These are phyloP conservation scores for Nitzschia sp. DNA, from an alignment of 108 stramenopile species.

Conservation along the genomic window DNA sequence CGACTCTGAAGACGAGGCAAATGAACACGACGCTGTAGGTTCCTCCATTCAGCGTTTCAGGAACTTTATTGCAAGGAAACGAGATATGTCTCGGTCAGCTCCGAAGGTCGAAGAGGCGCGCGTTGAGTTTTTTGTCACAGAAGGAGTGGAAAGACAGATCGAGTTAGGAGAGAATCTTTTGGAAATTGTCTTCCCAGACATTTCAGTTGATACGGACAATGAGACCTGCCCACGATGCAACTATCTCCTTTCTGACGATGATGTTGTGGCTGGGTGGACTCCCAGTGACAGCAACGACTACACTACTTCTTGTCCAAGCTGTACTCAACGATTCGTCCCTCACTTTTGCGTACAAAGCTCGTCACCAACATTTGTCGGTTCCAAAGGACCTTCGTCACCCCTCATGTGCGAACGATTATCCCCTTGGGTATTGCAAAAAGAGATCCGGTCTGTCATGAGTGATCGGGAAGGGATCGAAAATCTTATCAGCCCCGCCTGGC, in stretches of 20 bases:
- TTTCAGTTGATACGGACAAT: constrained; percentile 75
- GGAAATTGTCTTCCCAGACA: constrained; percentile 77
- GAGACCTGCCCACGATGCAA: constrained; percentile 81
- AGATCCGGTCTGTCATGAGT: constrained; percentile 75
- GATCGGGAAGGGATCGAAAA: constrained; percentile 71
- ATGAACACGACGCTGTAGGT: constrained; percentile 29
- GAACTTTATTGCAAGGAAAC: constrained; percentile 26
- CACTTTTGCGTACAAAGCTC: constrained; percentile 83
- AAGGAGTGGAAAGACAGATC: constrained; percentile 71
- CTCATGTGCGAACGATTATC: constrained; percentile 79
- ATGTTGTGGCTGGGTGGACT: constrained; percentile 77
- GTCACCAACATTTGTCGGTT: constrained; percentile 67
- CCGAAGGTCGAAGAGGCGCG: constrained; percentile 42
- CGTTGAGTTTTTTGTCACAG: constrained; percentile 63
- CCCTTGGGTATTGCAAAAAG: constrained; percentile 85
- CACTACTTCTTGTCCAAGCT: constrained; percentile 74
- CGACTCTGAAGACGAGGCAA: constrained; percentile 49
- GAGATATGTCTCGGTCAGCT: constrained; percentile 18
- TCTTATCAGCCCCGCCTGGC: constrained; percentile 69
- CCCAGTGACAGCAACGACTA: constrained; percentile 76
- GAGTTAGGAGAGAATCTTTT: constrained; percentile 77
- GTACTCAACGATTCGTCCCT: constrained; percentile 73
- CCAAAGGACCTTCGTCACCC: constrained; percentile 68
- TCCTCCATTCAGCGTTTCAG: constrained; percentile 24
- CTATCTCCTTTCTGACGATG: constrained; percentile 70